Evolutionary conservation across 805 yeast genomes (phyloP), one percentile per base, ranked within the genome.

Genomic region (Starmera amethionina): DNA sequence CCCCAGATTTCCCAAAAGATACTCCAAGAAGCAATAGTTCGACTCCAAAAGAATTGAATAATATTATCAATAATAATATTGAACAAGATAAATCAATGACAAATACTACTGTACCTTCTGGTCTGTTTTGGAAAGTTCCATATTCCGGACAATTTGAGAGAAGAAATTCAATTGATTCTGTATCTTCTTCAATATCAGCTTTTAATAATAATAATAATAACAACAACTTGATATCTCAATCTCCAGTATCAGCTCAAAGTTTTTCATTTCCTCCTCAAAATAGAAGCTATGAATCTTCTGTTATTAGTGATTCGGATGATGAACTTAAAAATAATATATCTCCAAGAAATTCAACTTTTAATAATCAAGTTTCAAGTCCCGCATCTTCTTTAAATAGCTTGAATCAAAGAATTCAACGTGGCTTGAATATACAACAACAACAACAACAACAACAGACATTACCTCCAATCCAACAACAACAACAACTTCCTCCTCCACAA

Each of bases 41-140:
- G n/a, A n/a, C n/a, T n/a, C 13, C 15, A 16, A 19, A 36, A 7
- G 30, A 30, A 13, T 6, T 12, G 19, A 13, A 31, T 25, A 10
- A 32, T 15, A 19, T 16, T 32, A 12, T n/a, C 14, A 30, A 30
- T n/a, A 36, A 65, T 41, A 64, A 64, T 45, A 50, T 32, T 38
- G 15, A 42, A 32, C 18, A 11, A 14, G 27, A 6, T 22, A 37
- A 12, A 30, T 18, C 16, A 19, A 30, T 7, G 18, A 35, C 39
- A 12, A 36, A 38, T 14, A 37, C 41, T 12, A 22, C 46, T 13
- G 40, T 47, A 3, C 55, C 54, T 2, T 56, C 51, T 33, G 52
- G 53, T 0, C 46, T 50, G 19, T 54, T 54, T 28, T 50, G 57
- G 55, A 54, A 54, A 40, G 59, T 53, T 4, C 59, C 59, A 1